phyloP scores from a whole-genome alignment of 202 grass and related monocot species.

The Panicum virgatum region DNA sequence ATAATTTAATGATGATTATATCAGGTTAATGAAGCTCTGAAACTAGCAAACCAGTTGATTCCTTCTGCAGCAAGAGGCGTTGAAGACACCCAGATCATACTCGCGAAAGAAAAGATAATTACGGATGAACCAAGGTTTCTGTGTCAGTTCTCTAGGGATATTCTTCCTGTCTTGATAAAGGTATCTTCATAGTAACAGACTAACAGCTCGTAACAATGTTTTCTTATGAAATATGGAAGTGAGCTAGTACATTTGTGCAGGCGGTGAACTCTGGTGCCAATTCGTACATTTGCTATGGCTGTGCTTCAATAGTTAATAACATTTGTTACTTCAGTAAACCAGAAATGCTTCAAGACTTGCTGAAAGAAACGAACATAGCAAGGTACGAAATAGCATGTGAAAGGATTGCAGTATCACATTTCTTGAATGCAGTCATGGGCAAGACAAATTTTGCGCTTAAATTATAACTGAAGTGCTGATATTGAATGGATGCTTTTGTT shows the following conservation, averaged over 20 bases:
- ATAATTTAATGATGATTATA: constrained; percentile 30
- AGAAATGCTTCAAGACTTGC: constrained; percentile 82
- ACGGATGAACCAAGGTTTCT: constrained; percentile 78
- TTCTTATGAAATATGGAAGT: constrained; percentile 43
- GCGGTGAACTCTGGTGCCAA: constrained; percentile 93
- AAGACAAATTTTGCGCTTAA: constrained; percentile 20
- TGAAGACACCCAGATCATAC: constrained; percentile 58
- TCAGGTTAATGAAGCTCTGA: constrained; percentile 90
- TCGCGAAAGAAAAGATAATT: constrained; percentile 85
- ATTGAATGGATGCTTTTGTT: constrained; percentile 35
- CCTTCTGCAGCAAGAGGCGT: constrained; percentile 65
- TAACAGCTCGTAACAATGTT: constrained; percentile 15
- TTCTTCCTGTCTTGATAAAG: constrained; percentile 93
- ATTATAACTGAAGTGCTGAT: constrained; percentile 1
- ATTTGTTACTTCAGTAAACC: constrained; percentile 92
- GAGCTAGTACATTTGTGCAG: constrained; percentile 44
- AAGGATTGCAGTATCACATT: background rate
- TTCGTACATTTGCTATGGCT: constrained; percentile 76
- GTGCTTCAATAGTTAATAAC: constrained; percentile 84
- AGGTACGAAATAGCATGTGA: constrained; percentile 57
- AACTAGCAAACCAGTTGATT: constrained; percentile 88
- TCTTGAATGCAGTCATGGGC: constrained; percentile 6
- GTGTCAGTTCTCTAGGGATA: constrained; percentile 77
- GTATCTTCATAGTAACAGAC: constrained; percentile 57
- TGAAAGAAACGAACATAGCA: constrained; percentile 85